Evolutionary conservation across 345 rosid species (phyloP), one percentile per base, ranked within the genome.

Genomic region (Camelina laxa): DNA sequence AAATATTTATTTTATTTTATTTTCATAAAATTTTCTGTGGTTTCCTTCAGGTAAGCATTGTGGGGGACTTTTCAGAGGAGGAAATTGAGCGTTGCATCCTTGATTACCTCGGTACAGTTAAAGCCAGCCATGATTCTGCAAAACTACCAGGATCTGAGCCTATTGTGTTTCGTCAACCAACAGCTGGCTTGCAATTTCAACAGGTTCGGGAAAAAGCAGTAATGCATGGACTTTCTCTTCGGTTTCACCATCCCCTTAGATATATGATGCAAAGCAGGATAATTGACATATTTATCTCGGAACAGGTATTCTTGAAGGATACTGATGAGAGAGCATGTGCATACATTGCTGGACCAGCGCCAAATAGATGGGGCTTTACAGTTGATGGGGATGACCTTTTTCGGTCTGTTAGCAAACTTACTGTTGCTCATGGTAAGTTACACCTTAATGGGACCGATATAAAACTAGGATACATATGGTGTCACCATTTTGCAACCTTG

Each of bases 281-380:
- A 35, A 38, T 27, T 76, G 44, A 73, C 70, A 61, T 74, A 20
- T 63, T 44, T 71, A 42, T 59, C 60, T 72, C 53, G 76, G 74
- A 56, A 65, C 83, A 95, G 99, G 98, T 92, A 67, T 88, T 87
- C 85, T 81, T 96, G 86, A 91, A 92, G 83, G 99, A 96, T 76
- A 96, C 98, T 4, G 99, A 96, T 77, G 99, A 96, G 81, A 89
- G 99, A 84, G 99, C 99, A 53, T 92, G 99, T 75, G 99, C 98
- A 47, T 96, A 96, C 80, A 91, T 96, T 79, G 97, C 98, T 2
- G 99, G 99, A 74, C 98, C 99, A 72, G 99, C 98, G n/a, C 98
- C 99, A 45, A 96, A 92, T 55, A 95, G 98, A 38, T 96, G 99
- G 99, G 98, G 99, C 70, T 84, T 89, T 72, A 87, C 96, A 16